Evolutionary conservation across 129 eudicot genomes (phyloP).

Genomic region (carrot (Daucus carota)): DNA sequence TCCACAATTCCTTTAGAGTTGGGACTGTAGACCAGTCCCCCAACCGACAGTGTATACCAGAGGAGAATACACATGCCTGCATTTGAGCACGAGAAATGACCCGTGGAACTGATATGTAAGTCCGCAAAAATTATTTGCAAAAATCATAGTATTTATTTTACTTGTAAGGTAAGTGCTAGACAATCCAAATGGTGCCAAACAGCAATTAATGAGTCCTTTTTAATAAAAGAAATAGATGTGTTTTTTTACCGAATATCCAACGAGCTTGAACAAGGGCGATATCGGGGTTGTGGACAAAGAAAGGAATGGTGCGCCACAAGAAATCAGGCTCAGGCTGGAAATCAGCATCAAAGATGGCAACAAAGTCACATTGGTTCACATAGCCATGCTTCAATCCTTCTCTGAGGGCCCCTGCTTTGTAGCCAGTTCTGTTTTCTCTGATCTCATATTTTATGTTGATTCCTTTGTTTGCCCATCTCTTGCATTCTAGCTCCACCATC

Average conservation of each 20-base stretch:
- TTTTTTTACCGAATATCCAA: constrained; percentile 72
- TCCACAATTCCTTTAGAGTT: background rate
- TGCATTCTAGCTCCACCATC: constrained; percentile 66
- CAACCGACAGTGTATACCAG: background rate
- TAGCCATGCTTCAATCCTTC: constrained; percentile 73
- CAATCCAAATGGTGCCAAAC: background rate
- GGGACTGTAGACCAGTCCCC: background rate
- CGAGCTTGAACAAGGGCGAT: constrained; percentile 95
- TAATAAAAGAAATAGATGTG: background rate
- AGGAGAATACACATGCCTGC: background rate
- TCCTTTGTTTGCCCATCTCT: constrained; percentile 87
- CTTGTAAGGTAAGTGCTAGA: background rate
- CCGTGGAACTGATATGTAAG: background rate
- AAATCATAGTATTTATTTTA: background rate
- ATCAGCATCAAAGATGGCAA: constrained; percentile 92
- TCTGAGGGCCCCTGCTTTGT: constrained; percentile 83
- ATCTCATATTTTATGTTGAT: constrained; percentile 74
- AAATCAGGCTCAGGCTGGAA: constrained; percentile 82
- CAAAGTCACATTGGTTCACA: constrained; percentile 73
- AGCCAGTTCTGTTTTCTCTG: constrained; percentile 71
- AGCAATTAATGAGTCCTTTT: background rate
- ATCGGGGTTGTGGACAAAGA: constrained; percentile 69
- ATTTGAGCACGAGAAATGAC: background rate
- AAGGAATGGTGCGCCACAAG: constrained; percentile 69
- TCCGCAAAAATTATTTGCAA: background rate